These are phyloP conservation scores for Fonsecaea multimorphosa DNA, from an alignment of 2,329 filamentous ascomycete genomes.

Conservation along the genomic window DNA sequence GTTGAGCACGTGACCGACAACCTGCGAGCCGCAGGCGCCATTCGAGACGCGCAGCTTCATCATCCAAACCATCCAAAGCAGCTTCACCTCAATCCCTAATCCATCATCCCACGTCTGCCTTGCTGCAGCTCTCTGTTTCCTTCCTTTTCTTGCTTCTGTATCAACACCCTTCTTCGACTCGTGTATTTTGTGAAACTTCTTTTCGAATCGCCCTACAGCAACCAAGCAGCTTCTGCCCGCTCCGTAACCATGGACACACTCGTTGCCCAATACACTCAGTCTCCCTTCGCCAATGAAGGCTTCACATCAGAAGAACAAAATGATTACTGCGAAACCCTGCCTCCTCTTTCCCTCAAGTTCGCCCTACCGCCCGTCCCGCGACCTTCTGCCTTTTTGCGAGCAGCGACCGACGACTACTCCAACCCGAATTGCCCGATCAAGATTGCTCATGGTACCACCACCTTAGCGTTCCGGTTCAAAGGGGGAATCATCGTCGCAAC, in stretches of 20 bases:
- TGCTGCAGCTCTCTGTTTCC: slow-evolving; percentile 9
- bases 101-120: slow-evolving; percentile 21
- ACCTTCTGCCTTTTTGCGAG: slow-evolving; percentile 93
- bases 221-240: neutral
- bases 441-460: slow-evolving; percentile 98
- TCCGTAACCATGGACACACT: slow-evolving; percentile 78
- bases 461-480: slow-evolving; percentile 96
- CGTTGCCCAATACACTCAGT: slow-evolving; percentile 87
- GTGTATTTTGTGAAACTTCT: slow-evolving; percentile 3
- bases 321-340: slow-evolving; percentile 72
- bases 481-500: slow-evolving; percentile 98
- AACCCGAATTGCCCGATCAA: slow-evolving; percentile 99
- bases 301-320: slow-evolving; percentile 75
- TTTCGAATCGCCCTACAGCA: neutral
- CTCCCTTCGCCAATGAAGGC: slow-evolving; percentile 74
- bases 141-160: slow-evolving; percentile 23
- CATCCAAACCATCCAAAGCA: slow-evolving; percentile 2
- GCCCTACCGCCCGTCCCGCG: slow-evolving; percentile 84
- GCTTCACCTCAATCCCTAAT: slow-evolving; percentile 5
- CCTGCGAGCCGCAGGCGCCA: slow-evolving; percentile 11
- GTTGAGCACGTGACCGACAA: neutral
- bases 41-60: slow-evolving; percentile 16
- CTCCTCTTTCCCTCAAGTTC: slow-evolving; percentile 88
- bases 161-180: slow-evolving; percentile 17
- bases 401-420: slow-evolving; percentile 94